Conservation (phyloP, 2,329 filamentous ascomycete genomes). For the Coleophoma crateriformis region DNA sequence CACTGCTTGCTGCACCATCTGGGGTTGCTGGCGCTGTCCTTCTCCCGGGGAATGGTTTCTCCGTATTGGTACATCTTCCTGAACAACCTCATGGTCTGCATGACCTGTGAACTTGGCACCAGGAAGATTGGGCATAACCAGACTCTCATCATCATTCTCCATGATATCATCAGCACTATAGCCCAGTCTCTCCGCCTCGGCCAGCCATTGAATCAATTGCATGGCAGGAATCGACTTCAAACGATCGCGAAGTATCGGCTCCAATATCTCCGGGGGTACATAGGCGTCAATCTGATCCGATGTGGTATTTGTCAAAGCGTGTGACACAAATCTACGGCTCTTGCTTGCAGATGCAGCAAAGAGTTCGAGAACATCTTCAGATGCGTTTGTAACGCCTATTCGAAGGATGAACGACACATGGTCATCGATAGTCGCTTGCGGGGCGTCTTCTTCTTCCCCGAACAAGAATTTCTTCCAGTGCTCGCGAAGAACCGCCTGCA, state of each 20-base stretch:
- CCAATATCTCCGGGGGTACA: conserved; percentile 13
- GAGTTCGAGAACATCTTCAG: conserved; percentile 8
- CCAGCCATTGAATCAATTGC: conserved; percentile 19
- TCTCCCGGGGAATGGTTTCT: no score
- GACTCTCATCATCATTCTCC: conserved; percentile 16
- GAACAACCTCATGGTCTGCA: conserved; percentile 1
- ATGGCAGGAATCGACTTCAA: conserved; percentile 15
- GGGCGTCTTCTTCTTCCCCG: conserved; percentile 4
- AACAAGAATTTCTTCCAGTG: conserved; percentile 16
- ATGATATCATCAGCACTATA: conserved; percentile 20
- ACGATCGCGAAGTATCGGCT: conserved; percentile 10
- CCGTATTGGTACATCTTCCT: neutral
- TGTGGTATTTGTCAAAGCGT: conserved; percentile 9
- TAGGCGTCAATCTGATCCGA: conserved; percentile 7
- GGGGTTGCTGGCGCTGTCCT: no score
- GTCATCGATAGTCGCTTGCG: conserved; percentile 3
- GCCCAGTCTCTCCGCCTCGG: conserved; percentile 18
- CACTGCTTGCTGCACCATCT: no score
- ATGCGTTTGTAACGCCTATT: conserved; percentile 20
- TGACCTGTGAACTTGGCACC: neutral
- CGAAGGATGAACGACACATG: conserved; percentile 21
- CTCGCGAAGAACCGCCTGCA: conserved; percentile 15
- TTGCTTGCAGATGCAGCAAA: conserved; percentile 8
- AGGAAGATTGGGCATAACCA: conserved; percentile 9
- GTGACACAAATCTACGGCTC: conserved; percentile 10